Base-by-base conservation (phyloP, 177 flowering plant species). In the Vitis hybrid region DNA sequence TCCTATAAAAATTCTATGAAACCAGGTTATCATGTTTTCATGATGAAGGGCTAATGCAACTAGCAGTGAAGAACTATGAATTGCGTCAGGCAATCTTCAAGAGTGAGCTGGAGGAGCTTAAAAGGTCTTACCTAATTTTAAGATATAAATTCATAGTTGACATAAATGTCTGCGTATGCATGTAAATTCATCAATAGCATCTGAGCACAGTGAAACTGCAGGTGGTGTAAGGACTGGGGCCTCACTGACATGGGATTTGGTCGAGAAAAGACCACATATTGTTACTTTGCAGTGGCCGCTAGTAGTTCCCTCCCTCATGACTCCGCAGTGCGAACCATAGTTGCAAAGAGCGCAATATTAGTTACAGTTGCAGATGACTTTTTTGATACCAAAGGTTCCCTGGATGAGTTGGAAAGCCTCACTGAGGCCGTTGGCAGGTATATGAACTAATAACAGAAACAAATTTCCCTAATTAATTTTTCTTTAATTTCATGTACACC, bases 281-380 rank as follows among this genome's bases (percentile, higher is more conserved):
- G 76, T 17, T 86, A 84, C 72, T 86, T 78, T 67, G 85, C 86
- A 0, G 9, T 71, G 9, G 76, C 86, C 6, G 45, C 79, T 8
- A 13, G 74, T 66, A 6, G 64, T 26, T 72, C 62, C 19, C 49
- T 74, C 12, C 86, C 84, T 52, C 12, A 52, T 11, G 51, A 79
- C 55, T 82, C 85, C 4, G 70, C 58, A 23, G 10, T 69, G 2
- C 67, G 86, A 54, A 34, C 70, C 55, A 11, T 69, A 8, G 56
- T 56, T 1, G 78, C 86, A 45, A 86, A 86, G 74, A 62, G 77
- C 54, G 82, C 75, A 3, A 72, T 81, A 13, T 11, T 84, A 3
- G 60, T 86, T 13, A 84, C 86, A 13, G 82, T 84, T 52, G 79
- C 81, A 14, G 88, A 86, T 73, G 90, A 86, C 72, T 84, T 81